These are phyloP conservation scores for Sungouiella blattae DNA, from an alignment of 805 yeast genomes.

Conservation along the genomic window DNA sequence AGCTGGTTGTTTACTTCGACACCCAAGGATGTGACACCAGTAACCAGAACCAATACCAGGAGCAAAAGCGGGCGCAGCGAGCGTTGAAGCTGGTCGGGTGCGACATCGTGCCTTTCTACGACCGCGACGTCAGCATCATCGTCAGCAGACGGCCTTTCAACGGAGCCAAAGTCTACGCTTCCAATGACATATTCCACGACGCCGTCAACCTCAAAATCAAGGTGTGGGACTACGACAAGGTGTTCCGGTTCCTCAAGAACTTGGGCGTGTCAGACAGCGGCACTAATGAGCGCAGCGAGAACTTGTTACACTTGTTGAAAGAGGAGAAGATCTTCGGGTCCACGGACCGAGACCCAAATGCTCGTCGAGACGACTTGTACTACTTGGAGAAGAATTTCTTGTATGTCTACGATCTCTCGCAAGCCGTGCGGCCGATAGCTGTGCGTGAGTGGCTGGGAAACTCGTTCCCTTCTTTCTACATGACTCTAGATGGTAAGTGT, in stretches of 20 bases:
- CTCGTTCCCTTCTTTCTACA: constrained; percentile 52
- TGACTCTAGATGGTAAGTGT: constrained; percentile 71
- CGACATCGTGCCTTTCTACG: constrained; percentile 42
- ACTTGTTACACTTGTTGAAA: constrained; percentile 53
- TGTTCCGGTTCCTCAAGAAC: constrained; percentile 70
- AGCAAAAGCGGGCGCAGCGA: constrained; percentile 40
- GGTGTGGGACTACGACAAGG: constrained; percentile 87
- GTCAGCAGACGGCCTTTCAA: constrained; percentile 59
- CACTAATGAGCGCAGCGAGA: constrained; percentile 16
- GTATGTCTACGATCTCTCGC: constrained; percentile 76
- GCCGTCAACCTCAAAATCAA: constrained; percentile 63
- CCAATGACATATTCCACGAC: constrained; percentile 61
- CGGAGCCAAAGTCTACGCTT: constrained; percentile 38
- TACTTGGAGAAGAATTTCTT: constrained; percentile 71
- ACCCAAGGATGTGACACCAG: constrained; percentile 38
- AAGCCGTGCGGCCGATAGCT: constrained; percentile 75
- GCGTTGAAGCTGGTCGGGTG: constrained; percentile 50
- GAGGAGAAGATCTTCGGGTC: constrained; percentile 87
- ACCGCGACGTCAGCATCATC: constrained; percentile 67
- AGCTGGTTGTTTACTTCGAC: constrained; percentile 61
- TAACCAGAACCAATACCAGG: constrained; percentile 33
- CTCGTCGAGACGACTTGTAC: constrained; percentile 78
- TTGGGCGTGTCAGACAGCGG: constrained; percentile 35
- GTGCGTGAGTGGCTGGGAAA: constrained; percentile 72
- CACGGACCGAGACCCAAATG: constrained; percentile 82